Percentiles rank a stretch among this genome's conserved stretches.
Conservation (phyloP, 2,329 filamentous ascomycete species). For the Cladosporium oxysporum region DNA sequence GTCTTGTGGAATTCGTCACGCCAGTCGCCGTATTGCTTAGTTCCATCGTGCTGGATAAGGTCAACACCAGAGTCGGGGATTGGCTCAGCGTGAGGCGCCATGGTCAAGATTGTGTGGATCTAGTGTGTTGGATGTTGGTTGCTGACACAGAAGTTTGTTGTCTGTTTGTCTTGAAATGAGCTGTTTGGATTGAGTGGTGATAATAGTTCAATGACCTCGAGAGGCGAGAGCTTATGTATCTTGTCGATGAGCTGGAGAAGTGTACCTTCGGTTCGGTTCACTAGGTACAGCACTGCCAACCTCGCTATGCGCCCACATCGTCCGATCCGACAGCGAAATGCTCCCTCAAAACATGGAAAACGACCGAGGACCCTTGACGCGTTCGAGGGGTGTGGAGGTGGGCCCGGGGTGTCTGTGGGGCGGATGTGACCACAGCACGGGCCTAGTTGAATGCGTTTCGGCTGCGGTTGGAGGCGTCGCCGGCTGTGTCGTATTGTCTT, state of each 20-base stretch:
- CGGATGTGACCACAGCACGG: neutral
- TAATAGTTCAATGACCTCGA: neutral
- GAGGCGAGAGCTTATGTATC: neutral
- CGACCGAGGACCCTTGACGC: too few species aligned
- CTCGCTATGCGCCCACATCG: neutral
- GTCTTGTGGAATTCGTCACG: slow-evolving; percentile 35
- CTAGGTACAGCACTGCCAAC: neutral
- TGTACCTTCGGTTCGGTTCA: neutral
- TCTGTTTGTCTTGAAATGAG: neutral
- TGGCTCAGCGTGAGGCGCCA: slow-evolving; percentile 25
- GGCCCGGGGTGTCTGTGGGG: neutral
- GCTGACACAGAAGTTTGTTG: neutral
- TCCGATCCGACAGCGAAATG: neutral
- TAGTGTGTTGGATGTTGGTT: neutral
- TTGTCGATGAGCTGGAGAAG: neutral
- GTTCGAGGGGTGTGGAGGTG: neutral
- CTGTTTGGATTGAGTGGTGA: neutral
- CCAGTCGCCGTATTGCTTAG: slow-evolving; percentile 32
- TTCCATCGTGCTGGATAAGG: slow-evolving; percentile 26
- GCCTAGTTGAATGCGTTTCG: neutral
- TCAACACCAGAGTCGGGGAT: slow-evolving; percentile 26
- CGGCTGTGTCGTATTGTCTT: neutral
- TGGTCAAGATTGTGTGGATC: neutral
- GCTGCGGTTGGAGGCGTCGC: neutral
- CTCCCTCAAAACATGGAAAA: neutral